Conservation (phyloP, 2,329 filamentous ascomycete genomes). For the Triangularia setosa region DNA sequence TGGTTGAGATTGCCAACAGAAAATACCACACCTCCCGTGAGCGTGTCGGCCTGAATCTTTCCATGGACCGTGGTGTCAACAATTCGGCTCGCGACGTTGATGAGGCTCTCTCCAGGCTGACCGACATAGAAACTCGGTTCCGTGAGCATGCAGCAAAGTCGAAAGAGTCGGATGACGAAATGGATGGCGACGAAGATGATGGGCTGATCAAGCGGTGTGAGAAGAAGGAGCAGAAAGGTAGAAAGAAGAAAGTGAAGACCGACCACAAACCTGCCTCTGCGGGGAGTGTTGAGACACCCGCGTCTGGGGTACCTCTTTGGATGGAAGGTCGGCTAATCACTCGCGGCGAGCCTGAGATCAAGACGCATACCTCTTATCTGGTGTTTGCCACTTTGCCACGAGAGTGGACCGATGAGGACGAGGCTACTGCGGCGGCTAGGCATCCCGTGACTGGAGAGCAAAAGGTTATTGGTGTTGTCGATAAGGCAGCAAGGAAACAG, state of each 20-base stretch:
- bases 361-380: slow-evolving; percentile 95
- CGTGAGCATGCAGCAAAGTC: slow-evolving; percentile 43
- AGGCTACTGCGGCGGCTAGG: slow-evolving; percentile 60
- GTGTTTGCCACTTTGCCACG: slow-evolving; percentile 88
- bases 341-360: slow-evolving; percentile 80
- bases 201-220: slow-evolving; percentile 6
- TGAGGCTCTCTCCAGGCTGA: slow-evolving; percentile 71
- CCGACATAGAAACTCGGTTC: slow-evolving; percentile 67
- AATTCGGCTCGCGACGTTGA: slow-evolving; percentile 68
- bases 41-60: slow-evolving; percentile 64
- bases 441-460: slow-evolving; percentile 58
- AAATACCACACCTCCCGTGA: slow-evolving; percentile 80
- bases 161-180: slow-evolving; percentile 30
- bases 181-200: slow-evolving; percentile 27
- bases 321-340: slow-evolving; percentile 75
- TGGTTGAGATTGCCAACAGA: slow-evolving; percentile 82
- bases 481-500: slow-evolving; percentile 52
- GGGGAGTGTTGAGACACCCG: slow-evolving; percentile 28
- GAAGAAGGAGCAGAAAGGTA: slow-evolving; percentile 12
- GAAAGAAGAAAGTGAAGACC: slow-evolving; percentile 10
- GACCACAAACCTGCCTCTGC: slow-evolving; percentile 18
- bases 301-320: slow-evolving; percentile 51
- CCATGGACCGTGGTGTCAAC: slow-evolving; percentile 66
- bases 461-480: slow-evolving; percentile 49
- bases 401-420: slow-evolving; percentile 80